Conservation (phyloP, 192 early-diverging fungal species). For the Coemansia sp. region DNA sequence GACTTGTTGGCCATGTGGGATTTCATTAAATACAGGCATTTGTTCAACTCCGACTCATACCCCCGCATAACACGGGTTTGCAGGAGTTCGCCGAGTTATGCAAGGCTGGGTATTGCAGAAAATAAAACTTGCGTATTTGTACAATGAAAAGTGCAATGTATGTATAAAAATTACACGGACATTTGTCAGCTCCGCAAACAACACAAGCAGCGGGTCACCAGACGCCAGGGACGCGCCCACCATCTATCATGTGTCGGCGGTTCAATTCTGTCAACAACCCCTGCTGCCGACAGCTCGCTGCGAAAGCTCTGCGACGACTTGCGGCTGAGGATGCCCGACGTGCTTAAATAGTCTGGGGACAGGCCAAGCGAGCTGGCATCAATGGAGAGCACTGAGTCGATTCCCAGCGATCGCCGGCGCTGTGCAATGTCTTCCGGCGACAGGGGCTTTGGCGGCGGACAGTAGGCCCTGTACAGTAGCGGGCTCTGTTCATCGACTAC, state of each 20-base stretch:
- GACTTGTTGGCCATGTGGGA: not conserved
- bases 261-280: not conserved
- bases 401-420: slow-evolving; percentile 40
- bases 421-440: slow-evolving; percentile 44
- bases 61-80: no score
- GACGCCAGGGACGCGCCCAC: not conserved
- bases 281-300: not conserved
- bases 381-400: slow-evolving; percentile 14
- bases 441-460: slow-evolving; percentile 40
- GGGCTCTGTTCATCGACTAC: slow-evolving; percentile 1
- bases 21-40: not conserved
- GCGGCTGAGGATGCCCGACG: not conserved
- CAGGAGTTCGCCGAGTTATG: not conserved
- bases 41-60: no score
- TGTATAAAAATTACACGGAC: not conserved
- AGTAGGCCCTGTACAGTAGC: slow-evolving; percentile 20
- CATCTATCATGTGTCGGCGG: not conserved
- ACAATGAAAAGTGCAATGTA: not conserved
- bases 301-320: slow-evolving; percentile 5
- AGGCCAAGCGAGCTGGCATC: slow-evolving; percentile 3
- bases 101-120: no score
- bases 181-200: not conserved
- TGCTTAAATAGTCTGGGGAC: slow-evolving; percentile 3
- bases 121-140: no score
- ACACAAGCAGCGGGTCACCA: not conserved